Evolutionary conservation across 257 asterid species (phyloP).

Genomic region (Solanum ossicruentum): DNA sequence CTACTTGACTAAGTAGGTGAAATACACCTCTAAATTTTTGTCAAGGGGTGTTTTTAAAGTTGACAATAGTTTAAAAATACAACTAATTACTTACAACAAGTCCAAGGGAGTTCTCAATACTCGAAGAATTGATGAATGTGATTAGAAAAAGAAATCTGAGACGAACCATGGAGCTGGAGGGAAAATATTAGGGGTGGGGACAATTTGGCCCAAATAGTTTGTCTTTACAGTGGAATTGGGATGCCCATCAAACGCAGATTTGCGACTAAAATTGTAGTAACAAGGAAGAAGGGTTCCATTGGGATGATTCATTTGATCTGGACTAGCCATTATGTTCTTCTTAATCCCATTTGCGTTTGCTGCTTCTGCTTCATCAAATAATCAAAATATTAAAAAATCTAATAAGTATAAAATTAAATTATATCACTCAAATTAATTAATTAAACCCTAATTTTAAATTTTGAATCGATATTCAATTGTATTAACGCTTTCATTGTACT

Average conservation of each 20-base stretch:
- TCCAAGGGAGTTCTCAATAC: neutral
- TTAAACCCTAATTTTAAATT: too few relatives aligned
- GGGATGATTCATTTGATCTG: neutral
- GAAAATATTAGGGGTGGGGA: neutral
- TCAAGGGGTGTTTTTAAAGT: too few relatives aligned
- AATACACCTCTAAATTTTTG: too few relatives aligned
- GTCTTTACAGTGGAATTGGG: neutral
- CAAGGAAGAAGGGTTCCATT: neutral
- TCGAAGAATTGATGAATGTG: neutral
- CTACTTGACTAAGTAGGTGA: too few relatives aligned
- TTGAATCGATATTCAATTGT: neutral
- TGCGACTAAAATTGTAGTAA: neutral
- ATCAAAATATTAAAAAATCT: neutral
- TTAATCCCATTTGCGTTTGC: neutral
- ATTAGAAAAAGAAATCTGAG: neutral
- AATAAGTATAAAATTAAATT: neutral
- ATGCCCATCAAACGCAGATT: neutral
- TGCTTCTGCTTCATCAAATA: conserved; percentile 8
- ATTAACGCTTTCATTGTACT: neutral
- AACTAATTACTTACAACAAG: too few relatives aligned
- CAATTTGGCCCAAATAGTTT: neutral
- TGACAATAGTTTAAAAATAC: too few relatives aligned
- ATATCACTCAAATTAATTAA: neutral
- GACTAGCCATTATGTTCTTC: neutral
- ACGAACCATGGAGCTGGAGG: conserved; percentile 2